Percentiles rank a stretch among this genome's conserved stretches.
phyloP scores from a whole-genome alignment of 495 filamentous ascomycete genomes.

The Annulohypoxylon moriforme region DNA sequence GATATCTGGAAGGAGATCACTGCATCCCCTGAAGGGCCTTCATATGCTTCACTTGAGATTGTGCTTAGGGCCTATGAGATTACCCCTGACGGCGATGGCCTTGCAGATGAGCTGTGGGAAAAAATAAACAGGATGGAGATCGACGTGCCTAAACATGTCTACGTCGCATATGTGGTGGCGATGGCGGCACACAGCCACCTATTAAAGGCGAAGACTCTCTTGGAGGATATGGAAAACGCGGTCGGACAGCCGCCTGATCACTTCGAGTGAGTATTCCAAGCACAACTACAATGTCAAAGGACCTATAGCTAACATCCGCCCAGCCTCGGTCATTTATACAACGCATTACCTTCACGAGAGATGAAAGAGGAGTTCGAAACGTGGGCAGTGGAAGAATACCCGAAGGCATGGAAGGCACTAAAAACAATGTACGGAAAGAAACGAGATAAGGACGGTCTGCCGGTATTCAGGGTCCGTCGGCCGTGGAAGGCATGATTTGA shows the following conservation, averaged over 20 bases:
- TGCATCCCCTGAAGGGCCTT: slow-evolving; percentile 81
- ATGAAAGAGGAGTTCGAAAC: slow-evolving; percentile 74
- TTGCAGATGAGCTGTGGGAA: slow-evolving; percentile 78
- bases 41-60: slow-evolving; percentile 78
- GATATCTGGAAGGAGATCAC: slow-evolving; percentile 86
- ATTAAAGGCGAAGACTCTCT: slow-evolving; percentile 69
- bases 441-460: slow-evolving; percentile 51
- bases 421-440: slow-evolving; percentile 56
- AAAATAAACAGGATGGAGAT: slow-evolving; percentile 80
- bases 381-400: slow-evolving; percentile 76
- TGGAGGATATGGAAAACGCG: slow-evolving; percentile 72
- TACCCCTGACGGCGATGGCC: slow-evolving; percentile 67
- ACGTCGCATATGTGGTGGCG: slow-evolving; percentile 77
- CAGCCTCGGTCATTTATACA: slow-evolving; percentile 79
- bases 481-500: slow-evolving; percentile 54
- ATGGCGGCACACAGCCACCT: slow-evolving; percentile 75
- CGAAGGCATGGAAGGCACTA: slow-evolving; percentile 73
- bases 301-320: slow-evolving; percentile 20
- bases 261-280: slow-evolving; percentile 71
- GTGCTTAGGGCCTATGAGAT: slow-evolving; percentile 81
- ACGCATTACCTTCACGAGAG: slow-evolving; percentile 69
- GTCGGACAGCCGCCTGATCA: slow-evolving; percentile 72
- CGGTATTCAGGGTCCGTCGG: slow-evolving; percentile 57
- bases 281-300: not conserved
- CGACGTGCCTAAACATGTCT: slow-evolving; percentile 75